A percentile compares a stretch with the other conserved stretches of the same genome.
These are phyloP conservation scores for Debaryomyces subglobosus DNA, from an alignment of 1,139 yeast species.

Conservation along the genomic window DNA sequence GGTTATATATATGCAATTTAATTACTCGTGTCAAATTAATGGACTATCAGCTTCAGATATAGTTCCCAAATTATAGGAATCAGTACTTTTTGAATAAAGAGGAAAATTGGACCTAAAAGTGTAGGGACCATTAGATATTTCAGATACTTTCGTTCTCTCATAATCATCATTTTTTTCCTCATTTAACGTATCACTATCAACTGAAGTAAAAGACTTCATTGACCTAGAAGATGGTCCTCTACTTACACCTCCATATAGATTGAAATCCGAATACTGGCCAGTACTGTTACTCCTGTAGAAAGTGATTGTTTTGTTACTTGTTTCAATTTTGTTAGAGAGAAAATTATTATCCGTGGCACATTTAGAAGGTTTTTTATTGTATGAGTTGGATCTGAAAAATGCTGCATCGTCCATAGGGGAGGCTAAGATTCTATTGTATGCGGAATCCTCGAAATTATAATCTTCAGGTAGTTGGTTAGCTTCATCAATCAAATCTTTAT, in stretches of 20 bases:
- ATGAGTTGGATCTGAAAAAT: slow-evolving; percentile 38
- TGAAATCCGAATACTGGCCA: slow-evolving; percentile 14
- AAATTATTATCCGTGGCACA: slow-evolving; percentile 25
- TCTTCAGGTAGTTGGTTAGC: slow-evolving; percentile 63
- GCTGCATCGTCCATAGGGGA: slow-evolving; percentile 7
- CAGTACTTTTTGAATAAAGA: slow-evolving; percentile 11
- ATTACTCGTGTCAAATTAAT: neutral
- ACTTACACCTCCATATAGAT: slow-evolving; percentile 26
- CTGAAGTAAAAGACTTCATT: slow-evolving; percentile 29
- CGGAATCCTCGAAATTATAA: slow-evolving; percentile 51
- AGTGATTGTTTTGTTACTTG: slow-evolving; percentile 58
- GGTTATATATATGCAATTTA: neutral
- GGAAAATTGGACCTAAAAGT: slow-evolving; percentile 7
- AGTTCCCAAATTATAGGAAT: slow-evolving; percentile 17
- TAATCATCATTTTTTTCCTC: slow-evolving; percentile 12
- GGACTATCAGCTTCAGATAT: slow-evolving; percentile 21
- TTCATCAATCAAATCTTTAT: slow-evolving; percentile 52
- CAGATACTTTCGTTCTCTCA: slow-evolving; percentile 1
- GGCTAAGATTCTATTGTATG: neutral
- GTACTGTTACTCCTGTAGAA: slow-evolving; percentile 36
- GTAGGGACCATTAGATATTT: slow-evolving; percentile 7
- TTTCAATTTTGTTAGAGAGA: slow-evolving; percentile 50
- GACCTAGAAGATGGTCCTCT: slow-evolving; percentile 34
- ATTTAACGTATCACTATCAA: slow-evolving; percentile 21
- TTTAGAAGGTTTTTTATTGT: slow-evolving; percentile 40